Base-by-base conservation (phyloP, 176 grass and related monocot genomes). In the Avena eriantha region DNA sequence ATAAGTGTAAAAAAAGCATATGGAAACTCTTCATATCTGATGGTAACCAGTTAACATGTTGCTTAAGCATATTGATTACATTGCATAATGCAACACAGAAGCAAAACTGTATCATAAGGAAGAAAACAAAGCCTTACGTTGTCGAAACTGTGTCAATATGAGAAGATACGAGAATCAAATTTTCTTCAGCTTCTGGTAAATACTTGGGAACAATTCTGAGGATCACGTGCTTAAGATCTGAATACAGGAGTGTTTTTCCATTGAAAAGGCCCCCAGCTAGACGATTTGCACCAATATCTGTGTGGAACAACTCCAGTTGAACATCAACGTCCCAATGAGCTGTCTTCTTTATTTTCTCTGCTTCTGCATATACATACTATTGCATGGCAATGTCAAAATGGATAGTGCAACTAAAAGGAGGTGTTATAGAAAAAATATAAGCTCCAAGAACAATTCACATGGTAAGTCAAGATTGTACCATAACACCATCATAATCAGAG, bases 271-370 rank as follows among this genome's bases (percentile, higher is more conserved):
- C 94, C 22, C 63, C 57, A 76, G 77, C 73, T 85, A 99, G 60
- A 77, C 76, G 69, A 92, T 93, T 99, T 80, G 89, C 87, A 7
- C 90, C 92, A 88, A 82, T 99, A 86, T 94, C 80, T 69, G 92
- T 79, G 91, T 93, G 94, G 84, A 99, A 99, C 69, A 99, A 68
- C 83, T 99, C 97, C 86, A 99, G 78, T 87, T 94, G 90, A 89
- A 99, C 97, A 88, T 99, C 94, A 88, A 99, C 97, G 33, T 99
- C 97, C 97, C 97, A 96, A 83, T 96, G 92, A 78, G 94, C 92
- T 29, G 85, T 91, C 88, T 94, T 94, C 92, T 99, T 93, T 92
- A 99, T 96, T 61, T 94, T 88, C 68, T 96, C 94, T 84, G 97
- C 86, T 82, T 88, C 92, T 94, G 92, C 85, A 99, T 95, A 95